Conservation (phyloP, 345 rosid species). For the Bruguiera sexangula region DNA sequence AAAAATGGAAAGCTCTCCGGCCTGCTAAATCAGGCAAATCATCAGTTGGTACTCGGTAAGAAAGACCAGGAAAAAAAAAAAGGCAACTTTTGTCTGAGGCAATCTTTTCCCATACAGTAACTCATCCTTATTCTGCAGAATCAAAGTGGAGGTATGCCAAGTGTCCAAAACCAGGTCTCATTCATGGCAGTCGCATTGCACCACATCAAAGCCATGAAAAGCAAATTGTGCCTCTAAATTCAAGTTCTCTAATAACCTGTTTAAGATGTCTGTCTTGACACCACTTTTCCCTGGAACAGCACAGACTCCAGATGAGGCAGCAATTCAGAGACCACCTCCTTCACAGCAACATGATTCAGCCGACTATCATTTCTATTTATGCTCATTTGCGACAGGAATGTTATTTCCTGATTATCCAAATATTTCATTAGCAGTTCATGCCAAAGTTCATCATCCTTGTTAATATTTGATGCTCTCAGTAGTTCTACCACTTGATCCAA, state of each 20-base stretch:
- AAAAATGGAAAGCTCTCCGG: not conserved
- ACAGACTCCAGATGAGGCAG: slow-evolving; percentile 59
- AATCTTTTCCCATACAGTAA: not conserved
- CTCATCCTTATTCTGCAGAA: slow-evolving; percentile 5
- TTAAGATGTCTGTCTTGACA: slow-evolving; percentile 33
- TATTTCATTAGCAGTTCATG: slow-evolving; percentile 40
- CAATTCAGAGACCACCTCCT: slow-evolving; percentile 63
- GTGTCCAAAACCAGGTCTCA: not conserved
- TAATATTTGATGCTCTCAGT: slow-evolving; percentile 52
- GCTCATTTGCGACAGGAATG: slow-evolving; percentile 43
- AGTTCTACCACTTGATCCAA: slow-evolving; percentile 59
- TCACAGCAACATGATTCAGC: slow-evolving; percentile 37
- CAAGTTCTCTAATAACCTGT: not conserved
- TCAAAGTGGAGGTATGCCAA: not conserved
- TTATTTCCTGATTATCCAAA: slow-evolving; percentile 33
- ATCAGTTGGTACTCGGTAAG: not conserved
- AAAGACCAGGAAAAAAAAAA: not conserved
- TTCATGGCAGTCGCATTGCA: too few species aligned
- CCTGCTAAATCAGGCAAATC: not conserved
- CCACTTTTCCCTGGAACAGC: slow-evolving; percentile 39
- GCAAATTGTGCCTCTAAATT: slow-evolving; percentile 7
- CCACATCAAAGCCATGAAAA: slow-evolving; percentile 1
- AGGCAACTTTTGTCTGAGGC: not conserved
- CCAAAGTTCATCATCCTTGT: slow-evolving; percentile 65
- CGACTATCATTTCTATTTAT: slow-evolving; percentile 40